These are phyloP conservation scores for Solioccasus polychromus DNA, from an alignment of 768 basidiomycete genomes.

Conservation along the genomic window DNA sequence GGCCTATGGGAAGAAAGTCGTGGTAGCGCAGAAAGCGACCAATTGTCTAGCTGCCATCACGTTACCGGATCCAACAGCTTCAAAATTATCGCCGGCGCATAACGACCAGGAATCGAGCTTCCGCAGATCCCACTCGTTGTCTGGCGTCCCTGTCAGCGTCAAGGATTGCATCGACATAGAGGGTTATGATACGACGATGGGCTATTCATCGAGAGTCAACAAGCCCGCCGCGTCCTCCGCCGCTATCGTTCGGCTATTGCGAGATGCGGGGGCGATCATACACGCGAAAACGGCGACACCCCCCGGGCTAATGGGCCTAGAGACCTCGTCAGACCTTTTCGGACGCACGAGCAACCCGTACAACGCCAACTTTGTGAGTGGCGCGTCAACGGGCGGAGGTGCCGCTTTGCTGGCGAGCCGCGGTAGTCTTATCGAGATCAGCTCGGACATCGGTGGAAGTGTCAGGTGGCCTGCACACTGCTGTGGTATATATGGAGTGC, in stretches of 20 bases:
- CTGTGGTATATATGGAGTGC: constrained; percentile 45
- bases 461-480: constrained; percentile 47
- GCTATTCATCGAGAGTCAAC: constrained; percentile 38
- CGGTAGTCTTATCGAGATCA: constrained; percentile 44
- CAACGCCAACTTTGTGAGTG: constrained; percentile 38
- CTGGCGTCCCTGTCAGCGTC: constrained; percentile 48
- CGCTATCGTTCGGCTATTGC: constrained; percentile 39
- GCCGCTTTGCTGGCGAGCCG: constrained; percentile 45
- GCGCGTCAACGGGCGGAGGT: constrained; percentile 53
- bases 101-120: constrained; percentile 1
- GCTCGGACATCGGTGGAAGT: constrained; percentile 51
- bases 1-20: constrained; percentile 40
- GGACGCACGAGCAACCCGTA: constrained; percentile 49
- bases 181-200: constrained; percentile 46
- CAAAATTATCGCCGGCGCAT: constrained; percentile 8
- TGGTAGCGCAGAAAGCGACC: constrained; percentile 40
- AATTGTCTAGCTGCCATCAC: constrained; percentile 51
- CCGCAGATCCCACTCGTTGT: constrained; percentile 27
- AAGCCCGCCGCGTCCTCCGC: constrained; percentile 35
- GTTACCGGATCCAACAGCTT: constrained; percentile 30
- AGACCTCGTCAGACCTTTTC: constrained; percentile 43
- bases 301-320: constrained; percentile 39
- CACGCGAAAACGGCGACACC: constrained; percentile 45
- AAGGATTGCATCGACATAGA: constrained; percentile 47
- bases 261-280: constrained; percentile 41